Evolutionary conservation across 116 monocot species (phyloP), one percentile per base, ranked within the genome.

Genomic region (Thalassia testudinum): DNA sequence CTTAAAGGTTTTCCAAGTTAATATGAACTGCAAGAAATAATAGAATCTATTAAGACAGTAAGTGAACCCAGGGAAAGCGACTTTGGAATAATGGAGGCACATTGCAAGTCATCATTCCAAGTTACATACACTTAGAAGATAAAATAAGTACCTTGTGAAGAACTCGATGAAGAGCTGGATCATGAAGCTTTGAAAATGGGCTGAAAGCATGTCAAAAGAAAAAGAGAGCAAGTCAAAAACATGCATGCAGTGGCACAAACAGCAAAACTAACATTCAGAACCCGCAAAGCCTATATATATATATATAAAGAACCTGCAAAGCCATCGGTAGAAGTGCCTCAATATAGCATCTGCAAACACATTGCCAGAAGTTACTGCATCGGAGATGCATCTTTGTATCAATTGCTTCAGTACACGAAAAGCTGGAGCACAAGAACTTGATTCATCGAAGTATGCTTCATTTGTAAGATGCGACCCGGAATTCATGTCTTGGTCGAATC

Each of bases 331-430:
- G 43, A 93, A 71, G 66, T 93, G 80, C 43, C 87, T 83, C 50
- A 93, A 60, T 57, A 93, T 71, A 50, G 80, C 83, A 80, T 93
- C 87, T 50, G 92, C 87, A 74, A 83, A 93, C 42, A 80, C 68
- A 74, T 93, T 93, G 59, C 87, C 87, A 47, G 87, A 87, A 53
- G 80, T 42, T 24, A 83, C 83, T 40, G 86, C 92, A 80, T 93
- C 92, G 23, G 78, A 70, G 17, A 93, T 70, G 49, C 87, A 93
- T 81, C 87, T 77, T 62, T 87, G 87, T 28, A 93, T 76, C 34
- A 93, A 66, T 52, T 80, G 87, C 64, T 87, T 93, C 47, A 93
- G 65, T 49, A 83, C 78, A 62, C 73, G 75, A 65, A 93, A 86
- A 42, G 92, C 83, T 68, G 78, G 69, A 47, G 67, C 57, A 59